phyloP scores from a whole-genome alignment of 1,284 basidiomycete genomes.

The Takashimella tepidaria region DNA sequence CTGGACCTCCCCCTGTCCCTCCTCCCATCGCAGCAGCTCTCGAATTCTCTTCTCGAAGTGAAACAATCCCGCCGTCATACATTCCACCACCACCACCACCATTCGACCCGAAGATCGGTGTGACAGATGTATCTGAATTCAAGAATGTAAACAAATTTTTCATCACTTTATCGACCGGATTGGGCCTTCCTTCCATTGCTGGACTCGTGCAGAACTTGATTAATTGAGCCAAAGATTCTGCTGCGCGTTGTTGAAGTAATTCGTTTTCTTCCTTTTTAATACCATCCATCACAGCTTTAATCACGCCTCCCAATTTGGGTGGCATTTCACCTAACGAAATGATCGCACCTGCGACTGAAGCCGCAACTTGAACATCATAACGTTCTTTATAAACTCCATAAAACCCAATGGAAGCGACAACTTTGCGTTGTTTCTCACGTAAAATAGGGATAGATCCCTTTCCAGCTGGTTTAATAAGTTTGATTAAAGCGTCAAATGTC shows the following conservation, averaged over 20 bases:
- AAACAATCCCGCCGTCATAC: slow-evolving; percentile 70
- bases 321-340: slow-evolving; percentile 79
- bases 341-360: slow-evolving; percentile 84
- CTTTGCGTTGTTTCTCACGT: slow-evolving; percentile 68
- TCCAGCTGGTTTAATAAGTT: slow-evolving; percentile 60
- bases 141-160: slow-evolving; percentile 97
- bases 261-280: slow-evolving; percentile 93
- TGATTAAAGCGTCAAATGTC: slow-evolving; percentile 63
- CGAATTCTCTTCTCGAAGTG: slow-evolving; percentile 54
- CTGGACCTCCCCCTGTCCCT: no score
- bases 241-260: slow-evolving; percentile 85
- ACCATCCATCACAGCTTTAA: slow-evolving; percentile 96
- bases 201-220: slow-evolving; percentile 75
- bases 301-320: slow-evolving; percentile 90
- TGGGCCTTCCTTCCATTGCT: slow-evolving; percentile 54
- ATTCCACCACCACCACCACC: no score
- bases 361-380: slow-evolving; percentile 81
- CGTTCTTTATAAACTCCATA: slow-evolving; percentile 79
- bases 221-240: slow-evolving; percentile 78
- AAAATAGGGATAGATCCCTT: slow-evolving; percentile 72
- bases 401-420: slow-evolving; percentile 71
- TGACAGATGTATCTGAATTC: slow-evolving; percentile 83
- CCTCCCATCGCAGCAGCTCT: slow-evolving; percentile 40
- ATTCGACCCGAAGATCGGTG: slow-evolving; percentile 67
- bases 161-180: slow-evolving; percentile 85